These are phyloP conservation scores for Penicillium sp. DNA, from an alignment of 2,329 filamentous ascomycete genomes.

Conservation along the genomic window DNA sequence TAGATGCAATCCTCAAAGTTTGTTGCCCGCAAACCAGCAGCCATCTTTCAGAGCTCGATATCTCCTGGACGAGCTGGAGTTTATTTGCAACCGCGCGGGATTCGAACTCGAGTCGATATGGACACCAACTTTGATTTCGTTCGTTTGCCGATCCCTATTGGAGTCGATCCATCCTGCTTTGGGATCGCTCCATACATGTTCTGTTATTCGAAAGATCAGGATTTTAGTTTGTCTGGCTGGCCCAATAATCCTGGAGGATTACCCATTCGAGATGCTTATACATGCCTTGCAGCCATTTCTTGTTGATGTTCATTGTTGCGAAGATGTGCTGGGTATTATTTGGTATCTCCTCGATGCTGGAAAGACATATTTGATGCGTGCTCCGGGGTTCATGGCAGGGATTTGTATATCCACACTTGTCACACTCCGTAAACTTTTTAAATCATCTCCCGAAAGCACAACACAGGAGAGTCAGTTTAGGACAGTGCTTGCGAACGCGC, in stretches of 20 bases:
- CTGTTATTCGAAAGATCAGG: constrained; percentile 80
- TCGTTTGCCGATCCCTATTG: constrained; percentile 73
- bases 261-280: constrained; percentile 87
- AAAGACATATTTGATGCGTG: constrained; percentile 60
- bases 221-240: constrained; percentile 79
- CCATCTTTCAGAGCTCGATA: constrained; percentile 80
- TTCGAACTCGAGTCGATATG: constrained; percentile 67
- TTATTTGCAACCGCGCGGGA: constrained; percentile 72
- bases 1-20: constrained; percentile 64
- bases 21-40: constrained; percentile 76
- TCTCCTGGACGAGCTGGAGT: constrained; percentile 71
- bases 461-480: constrained; percentile 83
- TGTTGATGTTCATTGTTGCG: constrained; percentile 80
- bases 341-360: constrained; percentile 79
- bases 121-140: constrained; percentile 72
- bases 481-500: constrained; percentile 72
- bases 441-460: constrained; percentile 72
- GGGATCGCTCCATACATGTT: constrained; percentile 82
- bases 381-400: constrained; percentile 76
- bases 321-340: constrained; percentile 83
- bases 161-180: constrained; percentile 79
- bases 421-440: constrained; percentile 73
- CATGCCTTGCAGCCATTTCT: constrained; percentile 77
- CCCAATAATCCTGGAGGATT: constrained; percentile 68
- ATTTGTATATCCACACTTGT: constrained; percentile 77